These are phyloP conservation scores for Panicum hallii DNA, from an alignment of 202 grass and related monocot species.

Conservation along the genomic window DNA sequence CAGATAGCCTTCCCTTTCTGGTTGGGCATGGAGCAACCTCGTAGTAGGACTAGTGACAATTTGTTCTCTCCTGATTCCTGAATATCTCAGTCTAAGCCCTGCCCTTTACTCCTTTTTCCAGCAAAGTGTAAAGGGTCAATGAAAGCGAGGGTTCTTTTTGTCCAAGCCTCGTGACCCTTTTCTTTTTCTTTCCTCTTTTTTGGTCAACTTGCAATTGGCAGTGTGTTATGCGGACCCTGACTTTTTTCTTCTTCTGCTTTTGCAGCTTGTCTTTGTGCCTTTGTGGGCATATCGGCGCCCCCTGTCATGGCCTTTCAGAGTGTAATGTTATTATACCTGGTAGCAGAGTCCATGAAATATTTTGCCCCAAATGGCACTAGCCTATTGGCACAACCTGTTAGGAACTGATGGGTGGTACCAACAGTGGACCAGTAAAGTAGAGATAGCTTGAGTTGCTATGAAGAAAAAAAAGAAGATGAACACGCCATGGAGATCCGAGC, in stretches of 20 bases:
- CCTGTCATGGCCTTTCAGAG: no score
- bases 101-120: neutral
- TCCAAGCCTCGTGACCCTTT: neutral
- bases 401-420: no score
- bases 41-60: neutral
- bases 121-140: neutral
- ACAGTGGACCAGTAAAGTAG: no score
- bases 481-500: no score
- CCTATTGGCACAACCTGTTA: no score
- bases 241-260: neutral
- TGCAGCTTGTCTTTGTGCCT: no score
- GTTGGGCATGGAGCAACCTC: neutral
- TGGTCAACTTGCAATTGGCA: neutral
- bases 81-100: neutral
- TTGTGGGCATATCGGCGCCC: no score
- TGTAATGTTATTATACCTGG: no score
- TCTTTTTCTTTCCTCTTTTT: neutral
- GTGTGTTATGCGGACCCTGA: neutral
- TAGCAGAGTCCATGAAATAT: no score
- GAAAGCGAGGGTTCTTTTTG: conserved; percentile 9
- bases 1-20: neutral
- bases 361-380: no score
- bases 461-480: no score
- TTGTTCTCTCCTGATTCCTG: conserved; percentile 13
- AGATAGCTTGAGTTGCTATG: no score